Conservation (phyloP, 768 basidiomycete genomes). For the Sistotremastrum niveocremeum region DNA sequence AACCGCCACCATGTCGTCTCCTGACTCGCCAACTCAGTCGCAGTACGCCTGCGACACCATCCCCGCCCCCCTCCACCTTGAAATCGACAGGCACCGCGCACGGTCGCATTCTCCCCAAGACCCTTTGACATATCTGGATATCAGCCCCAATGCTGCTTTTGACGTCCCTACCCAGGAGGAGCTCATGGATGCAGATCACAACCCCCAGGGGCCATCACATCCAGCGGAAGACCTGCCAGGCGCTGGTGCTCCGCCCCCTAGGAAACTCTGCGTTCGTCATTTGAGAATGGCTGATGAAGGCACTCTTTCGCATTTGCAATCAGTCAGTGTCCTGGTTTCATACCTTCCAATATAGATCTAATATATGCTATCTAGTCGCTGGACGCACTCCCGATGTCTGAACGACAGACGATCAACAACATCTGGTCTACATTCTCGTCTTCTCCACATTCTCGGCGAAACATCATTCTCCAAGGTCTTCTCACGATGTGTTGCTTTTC, state of each 20-base stretch:
- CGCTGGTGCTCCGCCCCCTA: constrained; percentile 23
- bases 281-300: constrained; percentile 96
- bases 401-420: constrained; percentile 77
- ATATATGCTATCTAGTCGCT: constrained; percentile 48
- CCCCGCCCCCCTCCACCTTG: constrained; percentile 20
- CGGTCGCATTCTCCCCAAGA: constrained; percentile 1
- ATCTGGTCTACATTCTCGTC: constrained; percentile 97
- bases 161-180: constrained; percentile 5
- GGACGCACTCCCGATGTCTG: constrained; percentile 74
- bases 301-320: constrained; percentile 82
- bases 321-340: constrained; percentile 34
- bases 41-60: constrained; percentile 60
- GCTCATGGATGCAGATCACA: constrained; percentile 6
- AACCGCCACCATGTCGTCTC: constrained; percentile 4
- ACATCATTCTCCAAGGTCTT: constrained; percentile 89
- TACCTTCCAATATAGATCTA: neutral
- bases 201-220: neutral
- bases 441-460: constrained; percentile 79
- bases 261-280: constrained; percentile 86
- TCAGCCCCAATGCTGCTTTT: neutral
- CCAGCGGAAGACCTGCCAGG: no score
- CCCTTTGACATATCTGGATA: neutral
- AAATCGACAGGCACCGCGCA: neutral
- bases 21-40: constrained; percentile 12
- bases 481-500: constrained; percentile 99